Evolutionary conservation across 345 rosid genomes (phyloP).

Genomic region (Pistacia atlantica): DNA sequence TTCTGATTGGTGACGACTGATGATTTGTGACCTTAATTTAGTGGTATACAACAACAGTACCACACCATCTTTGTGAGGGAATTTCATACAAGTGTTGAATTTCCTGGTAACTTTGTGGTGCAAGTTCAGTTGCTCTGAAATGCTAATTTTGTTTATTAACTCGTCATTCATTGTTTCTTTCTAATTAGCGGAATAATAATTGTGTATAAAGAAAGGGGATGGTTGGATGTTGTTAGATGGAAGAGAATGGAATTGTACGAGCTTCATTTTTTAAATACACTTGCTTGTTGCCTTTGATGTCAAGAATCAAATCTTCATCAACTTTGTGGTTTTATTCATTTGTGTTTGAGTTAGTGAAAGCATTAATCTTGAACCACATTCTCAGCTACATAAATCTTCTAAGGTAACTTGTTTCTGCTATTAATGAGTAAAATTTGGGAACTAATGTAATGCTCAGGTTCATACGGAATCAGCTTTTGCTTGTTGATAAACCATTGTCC

Average conservation of each 20-base stretch:
- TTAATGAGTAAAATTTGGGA: background rate
- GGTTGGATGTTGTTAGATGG: slow-evolving; percentile 20
- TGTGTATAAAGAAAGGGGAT: slow-evolving; percentile 32
- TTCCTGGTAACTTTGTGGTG: slow-evolving; percentile 26
- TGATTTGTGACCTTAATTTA: slow-evolving; percentile 25
- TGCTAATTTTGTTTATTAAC: slow-evolving; percentile 35
- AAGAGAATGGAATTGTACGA: slow-evolving; percentile 30
- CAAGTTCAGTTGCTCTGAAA: slow-evolving; percentile 32
- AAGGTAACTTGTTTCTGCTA: background rate
- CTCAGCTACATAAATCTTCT: background rate
- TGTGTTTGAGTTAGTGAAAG: slow-evolving; percentile 1
- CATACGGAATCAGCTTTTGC: background rate
- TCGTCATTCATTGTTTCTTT: slow-evolving; percentile 24
- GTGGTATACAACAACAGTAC: slow-evolving; percentile 20
- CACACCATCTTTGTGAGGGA: slow-evolving; percentile 29
- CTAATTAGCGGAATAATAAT: slow-evolving; percentile 41
- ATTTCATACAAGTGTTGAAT: slow-evolving; percentile 27
- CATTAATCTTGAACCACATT: background rate
- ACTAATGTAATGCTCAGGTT: background rate
- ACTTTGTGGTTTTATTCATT: background rate
- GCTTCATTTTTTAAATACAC: slow-evolving; percentile 14
- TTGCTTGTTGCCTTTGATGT: slow-evolving; percentile 15
- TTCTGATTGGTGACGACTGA: slow-evolving; percentile 26
- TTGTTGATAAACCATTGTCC: background rate
- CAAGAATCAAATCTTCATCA: slow-evolving; percentile 15